Percentiles rank a stretch among this genome's conserved stretches.
Conservation (phyloP, 345 rosid genomes). For the Ceriops decandra region DNA sequence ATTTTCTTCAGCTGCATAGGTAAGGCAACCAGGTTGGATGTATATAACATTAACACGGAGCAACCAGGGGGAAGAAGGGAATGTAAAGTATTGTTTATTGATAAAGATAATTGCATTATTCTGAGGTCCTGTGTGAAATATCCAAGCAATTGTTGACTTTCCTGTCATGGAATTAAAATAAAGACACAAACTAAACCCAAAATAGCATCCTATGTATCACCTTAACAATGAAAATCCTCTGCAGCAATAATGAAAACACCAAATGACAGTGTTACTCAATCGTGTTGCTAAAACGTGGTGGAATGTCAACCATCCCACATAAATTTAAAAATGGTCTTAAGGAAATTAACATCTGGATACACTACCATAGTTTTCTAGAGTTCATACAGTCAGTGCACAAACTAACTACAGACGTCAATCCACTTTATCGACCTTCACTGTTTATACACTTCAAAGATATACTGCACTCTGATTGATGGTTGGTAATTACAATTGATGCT, state of each 20-base stretch:
- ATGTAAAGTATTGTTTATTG: neutral
- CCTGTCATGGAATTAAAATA: no score
- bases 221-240: no score
- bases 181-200: no score
- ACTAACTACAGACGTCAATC: neutral
- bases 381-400: neutral
- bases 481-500: neutral
- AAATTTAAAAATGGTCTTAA: neutral
- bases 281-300: neutral
- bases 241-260: no score
- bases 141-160: neutral
- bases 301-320: neutral
- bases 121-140: neutral
- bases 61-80: neutral
- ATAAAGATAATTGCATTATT: neutral
- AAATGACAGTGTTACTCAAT: neutral
- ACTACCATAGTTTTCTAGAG: neutral
- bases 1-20: neutral
- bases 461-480: neutral
- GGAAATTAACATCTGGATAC: neutral
- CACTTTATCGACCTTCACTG: neutral
- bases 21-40: neutral
- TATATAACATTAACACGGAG: neutral
- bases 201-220: no score
- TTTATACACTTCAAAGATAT: neutral